A percentile compares a stretch with the other conserved stretches of the same genome.
These are phyloP conservation scores for Coemansia sp. DNA, from an alignment of 192 early-diverging fungal species.

Conservation along the genomic window DNA sequence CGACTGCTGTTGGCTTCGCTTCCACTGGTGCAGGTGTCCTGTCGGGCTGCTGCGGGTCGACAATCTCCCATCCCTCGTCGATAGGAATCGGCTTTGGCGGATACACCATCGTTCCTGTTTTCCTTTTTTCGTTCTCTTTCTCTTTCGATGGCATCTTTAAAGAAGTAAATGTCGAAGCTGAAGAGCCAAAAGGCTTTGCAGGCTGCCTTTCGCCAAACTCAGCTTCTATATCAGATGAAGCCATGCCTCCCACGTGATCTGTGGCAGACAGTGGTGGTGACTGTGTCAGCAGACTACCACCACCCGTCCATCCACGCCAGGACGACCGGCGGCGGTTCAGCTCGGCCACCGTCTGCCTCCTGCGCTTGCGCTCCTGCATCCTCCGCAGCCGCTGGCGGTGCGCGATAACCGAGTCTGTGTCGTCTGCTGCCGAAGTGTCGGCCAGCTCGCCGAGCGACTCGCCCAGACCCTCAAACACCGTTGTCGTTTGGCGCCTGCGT, in stretches of 20 bases:
- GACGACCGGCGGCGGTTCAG: slow-evolving; percentile 49
- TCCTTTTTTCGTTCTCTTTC: neutral
- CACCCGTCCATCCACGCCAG: slow-evolving; percentile 50
- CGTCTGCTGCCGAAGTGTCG: neutral
- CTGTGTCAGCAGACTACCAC: neutral
- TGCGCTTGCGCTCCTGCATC: slow-evolving; percentile 48
- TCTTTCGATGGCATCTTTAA: neutral
- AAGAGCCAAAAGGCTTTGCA: neutral
- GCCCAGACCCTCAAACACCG: neutral
- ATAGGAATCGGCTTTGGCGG: slow-evolving; percentile 44
- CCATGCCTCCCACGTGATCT: neutral
- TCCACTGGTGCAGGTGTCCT: neutral
- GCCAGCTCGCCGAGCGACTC: neutral
- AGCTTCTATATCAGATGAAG: neutral
- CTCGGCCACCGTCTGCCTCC: slow-evolving; percentile 40
- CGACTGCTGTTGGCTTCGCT: slow-evolving; percentile 4
- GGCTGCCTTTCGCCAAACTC: neutral
- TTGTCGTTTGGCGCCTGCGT: neutral
- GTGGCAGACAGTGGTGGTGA: slow-evolving; percentile 27
- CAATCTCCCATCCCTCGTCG: slow-evolving; percentile 38
- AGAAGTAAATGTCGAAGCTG: neutral
- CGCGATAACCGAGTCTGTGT: slow-evolving; percentile 11
- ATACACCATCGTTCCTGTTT: slow-evolving; percentile 2
- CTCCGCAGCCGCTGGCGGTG: slow-evolving; percentile 39
- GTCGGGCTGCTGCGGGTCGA: slow-evolving; percentile 20